Percentiles rank a stretch among this genome's conserved stretches.
Conservation (phyloP, 148 eudicot genomes). For the Pharnaceum exiguum region DNA sequence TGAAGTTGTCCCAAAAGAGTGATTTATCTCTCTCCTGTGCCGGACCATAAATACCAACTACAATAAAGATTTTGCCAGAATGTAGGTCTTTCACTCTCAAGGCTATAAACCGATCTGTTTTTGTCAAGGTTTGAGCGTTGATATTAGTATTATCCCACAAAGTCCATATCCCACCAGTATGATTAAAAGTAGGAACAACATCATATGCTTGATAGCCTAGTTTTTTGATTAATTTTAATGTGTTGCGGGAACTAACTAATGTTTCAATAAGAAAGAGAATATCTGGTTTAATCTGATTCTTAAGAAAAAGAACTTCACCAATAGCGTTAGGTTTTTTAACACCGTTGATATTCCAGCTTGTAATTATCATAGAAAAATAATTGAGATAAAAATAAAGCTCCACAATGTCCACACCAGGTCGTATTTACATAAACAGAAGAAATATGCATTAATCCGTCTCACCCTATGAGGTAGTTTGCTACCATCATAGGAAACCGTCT, state of each 20-base stretch:
- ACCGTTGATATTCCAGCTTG: background rate
- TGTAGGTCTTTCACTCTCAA: background rate
- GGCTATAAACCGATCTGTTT: background rate
- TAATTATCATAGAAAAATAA: background rate
- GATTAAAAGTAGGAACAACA: background rate
- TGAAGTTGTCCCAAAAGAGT: background rate
- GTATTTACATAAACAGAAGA: too few relatives aligned
- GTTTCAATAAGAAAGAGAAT: background rate
- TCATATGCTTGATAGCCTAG: too few relatives aligned
- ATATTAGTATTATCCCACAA: background rate
- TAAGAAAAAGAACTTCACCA: background rate
- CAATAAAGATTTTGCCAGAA: background rate
- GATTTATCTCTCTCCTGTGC: background rate
- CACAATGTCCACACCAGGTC: too few relatives aligned
- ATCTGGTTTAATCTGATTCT: background rate
- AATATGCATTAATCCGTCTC: too few relatives aligned
- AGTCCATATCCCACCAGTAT: background rate
- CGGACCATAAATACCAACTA: background rate
- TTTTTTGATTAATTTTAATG: too few relatives aligned
- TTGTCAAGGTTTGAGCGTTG: background rate
- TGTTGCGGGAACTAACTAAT: background rate
- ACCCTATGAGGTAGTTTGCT: too few relatives aligned
- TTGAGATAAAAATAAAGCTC: background rate
- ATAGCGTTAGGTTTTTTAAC: background rate
- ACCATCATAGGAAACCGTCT: too few relatives aligned